Evolutionary conservation across 306 rosid species (phyloP).

Genomic region (Malus sylvestris): DNA sequence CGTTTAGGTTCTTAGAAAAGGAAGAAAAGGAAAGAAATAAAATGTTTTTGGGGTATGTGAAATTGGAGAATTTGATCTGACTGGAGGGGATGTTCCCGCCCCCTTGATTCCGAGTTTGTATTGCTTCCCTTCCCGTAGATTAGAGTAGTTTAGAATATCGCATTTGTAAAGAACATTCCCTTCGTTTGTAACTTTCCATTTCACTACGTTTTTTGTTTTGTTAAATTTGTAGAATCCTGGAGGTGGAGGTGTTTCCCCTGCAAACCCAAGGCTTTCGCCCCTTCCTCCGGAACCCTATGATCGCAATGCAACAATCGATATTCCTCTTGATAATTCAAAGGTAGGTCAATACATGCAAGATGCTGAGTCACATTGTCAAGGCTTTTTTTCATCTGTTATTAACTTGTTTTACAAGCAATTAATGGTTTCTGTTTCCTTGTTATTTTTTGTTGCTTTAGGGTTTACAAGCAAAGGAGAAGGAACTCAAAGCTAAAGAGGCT

Average conservation of each 20-base stretch:
- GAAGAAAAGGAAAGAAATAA: background rate
- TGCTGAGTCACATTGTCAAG: conserved; percentile 10
- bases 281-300: conserved; percentile 80
- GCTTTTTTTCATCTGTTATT: conserved; percentile 7
- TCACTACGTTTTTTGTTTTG: background rate
- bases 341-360: conserved; percentile 29
- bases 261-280: conserved; percentile 60
- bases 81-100: too few species aligned
- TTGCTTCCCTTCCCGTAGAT: background rate
- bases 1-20: background rate
- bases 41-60: background rate
- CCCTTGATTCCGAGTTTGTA: background rate
- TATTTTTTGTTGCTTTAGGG: conserved; percentile 37
- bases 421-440: background rate
- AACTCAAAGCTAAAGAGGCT: conserved; percentile 78
- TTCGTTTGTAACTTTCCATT: background rate
- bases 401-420: background rate
- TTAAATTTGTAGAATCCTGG: conserved; percentile 43
- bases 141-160: background rate
- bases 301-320: conserved; percentile 67
- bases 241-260: conserved; percentile 50
- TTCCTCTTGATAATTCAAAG: conserved; percentile 56
- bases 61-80: background rate
- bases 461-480: conserved; percentile 69
- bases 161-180: background rate